Evolutionary conservation across 202 grass and related monocot species (phyloP).

Genomic region (Elaeis oleifera): DNA sequence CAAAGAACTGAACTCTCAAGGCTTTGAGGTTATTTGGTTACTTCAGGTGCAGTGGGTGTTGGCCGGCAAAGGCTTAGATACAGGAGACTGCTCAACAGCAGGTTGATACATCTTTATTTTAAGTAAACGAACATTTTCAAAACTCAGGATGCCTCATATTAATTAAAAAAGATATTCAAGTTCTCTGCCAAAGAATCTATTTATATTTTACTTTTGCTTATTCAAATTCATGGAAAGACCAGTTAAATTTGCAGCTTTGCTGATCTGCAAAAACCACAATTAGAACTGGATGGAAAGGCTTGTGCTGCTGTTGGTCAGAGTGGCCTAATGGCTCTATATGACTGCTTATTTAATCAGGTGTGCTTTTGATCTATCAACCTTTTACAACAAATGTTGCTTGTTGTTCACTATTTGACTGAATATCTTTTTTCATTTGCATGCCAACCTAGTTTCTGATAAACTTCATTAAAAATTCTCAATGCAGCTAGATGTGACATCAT

Average conservation of each 20-base stretch:
- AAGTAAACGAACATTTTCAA: neutral
- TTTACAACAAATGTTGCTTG: conserved; percentile 5
- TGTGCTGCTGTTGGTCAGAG: conserved; percentile 91
- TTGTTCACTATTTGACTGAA: neutral
- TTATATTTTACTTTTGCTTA: too few species aligned
- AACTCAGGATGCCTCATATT: neutral
- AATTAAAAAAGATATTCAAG: too few species aligned
- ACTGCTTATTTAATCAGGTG: conserved; percentile 82
- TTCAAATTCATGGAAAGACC: neutral
- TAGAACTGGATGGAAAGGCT: conserved; percentile 84
- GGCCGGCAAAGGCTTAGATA: conserved; percentile 77
- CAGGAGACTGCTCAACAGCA: conserved; percentile 84
- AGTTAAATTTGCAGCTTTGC: conserved; percentile 54
- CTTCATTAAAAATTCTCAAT: conserved; percentile 4
- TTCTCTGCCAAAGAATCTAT: too few species aligned
- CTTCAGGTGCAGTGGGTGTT: conserved; percentile 86
- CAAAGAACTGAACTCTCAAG: conserved; percentile 69
- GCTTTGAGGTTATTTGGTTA: conserved; percentile 89
- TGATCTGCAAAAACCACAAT: conserved; percentile 88
- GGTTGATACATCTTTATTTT: conserved; percentile 32
- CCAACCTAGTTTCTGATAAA: conserved; percentile 16
- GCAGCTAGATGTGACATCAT: conserved; percentile 95
- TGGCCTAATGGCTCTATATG: conserved; percentile 93
- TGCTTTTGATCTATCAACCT: conserved; percentile 21
- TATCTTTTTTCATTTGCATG: neutral